Evolutionary conservation across 805 yeast genomes (phyloP), one percentile per base, ranked within the genome.

Genomic region (Wickerhamiella lipophila): DNA sequence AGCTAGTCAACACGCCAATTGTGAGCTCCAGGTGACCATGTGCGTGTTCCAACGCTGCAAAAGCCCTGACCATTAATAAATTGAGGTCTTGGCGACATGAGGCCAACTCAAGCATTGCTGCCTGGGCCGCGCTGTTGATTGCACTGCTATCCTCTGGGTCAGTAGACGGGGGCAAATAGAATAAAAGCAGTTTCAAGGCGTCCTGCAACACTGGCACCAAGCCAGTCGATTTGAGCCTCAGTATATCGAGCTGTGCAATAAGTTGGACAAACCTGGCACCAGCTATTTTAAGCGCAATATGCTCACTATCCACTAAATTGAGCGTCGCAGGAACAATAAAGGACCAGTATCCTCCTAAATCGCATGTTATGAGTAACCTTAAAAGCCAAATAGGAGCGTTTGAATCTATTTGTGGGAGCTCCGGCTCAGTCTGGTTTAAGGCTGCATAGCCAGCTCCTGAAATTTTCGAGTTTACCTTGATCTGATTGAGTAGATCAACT

Each of bases 21-120:
- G 56, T 47, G 18, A 62, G 47, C 21, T 51, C 53, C 13, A 60
- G 54, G 38, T 59, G 49, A 29, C 55, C 53, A 7, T 51, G 42
- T 12, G 61, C 38, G 26, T 57, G 56, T n/a, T 51, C 19, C 34
- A 62, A 50, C 1, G 60, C 58, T 18, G 53, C 50, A 15, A 64
- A 27, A 11, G 65, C 66, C 16, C 56, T 55, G n/a, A 59, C 42
- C 34, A 64, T 52, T 7, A 62, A 39, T 25, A 35, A 46, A 43
- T 61, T 51, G 30, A 22, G 39, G 13, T 47, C 40, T 32, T 27
- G 15, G 11, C 46, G 36, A 1, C 47, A 35, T 4, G 43, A n/a
- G n/a, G 62, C 74, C 3, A 68, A 69, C 43, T 64, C 70, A 48
- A 67, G 66, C 51, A 63, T 71, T 39, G 74, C 74, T 2, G 62